phyloP scores from a whole-genome alignment of 371 early-diverging fungal genomes.

The Zopfochytrium polystomum region DNA sequence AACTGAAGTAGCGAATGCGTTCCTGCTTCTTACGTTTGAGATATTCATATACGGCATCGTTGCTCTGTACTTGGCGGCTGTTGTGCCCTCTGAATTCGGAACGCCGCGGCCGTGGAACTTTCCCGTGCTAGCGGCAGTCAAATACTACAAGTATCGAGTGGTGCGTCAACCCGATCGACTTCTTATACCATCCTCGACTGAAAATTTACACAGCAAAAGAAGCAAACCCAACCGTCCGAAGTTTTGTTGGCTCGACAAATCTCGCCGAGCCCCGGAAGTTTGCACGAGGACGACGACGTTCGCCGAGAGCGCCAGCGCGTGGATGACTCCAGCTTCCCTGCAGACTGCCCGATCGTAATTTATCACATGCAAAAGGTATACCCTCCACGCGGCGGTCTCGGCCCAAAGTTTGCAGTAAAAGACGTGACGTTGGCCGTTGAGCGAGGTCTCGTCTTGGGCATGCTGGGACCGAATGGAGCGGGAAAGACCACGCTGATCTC shows the following conservation, averaged over 20 bases:
- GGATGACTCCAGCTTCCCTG: slow-evolving; percentile 21
- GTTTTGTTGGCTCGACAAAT: not conserved
- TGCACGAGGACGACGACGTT: slow-evolving; percentile 61
- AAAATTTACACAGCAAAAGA: too few relatives aligned
- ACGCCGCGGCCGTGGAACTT: slow-evolving; percentile 64
- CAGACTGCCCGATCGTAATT: slow-evolving; percentile 53
- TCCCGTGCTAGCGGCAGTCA: slow-evolving; percentile 50
- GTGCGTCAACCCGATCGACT: not conserved
- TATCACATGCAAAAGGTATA: slow-evolving; percentile 63
- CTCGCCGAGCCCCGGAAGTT: slow-evolving; percentile 9
- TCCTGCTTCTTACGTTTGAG: slow-evolving; percentile 52
- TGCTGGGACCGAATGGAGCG: slow-evolving; percentile 48
- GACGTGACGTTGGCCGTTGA: slow-evolving; percentile 61
- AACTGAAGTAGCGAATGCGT: slow-evolving; percentile 50
- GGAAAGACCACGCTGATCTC: slow-evolving; percentile 65
- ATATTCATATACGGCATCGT: slow-evolving; percentile 50
- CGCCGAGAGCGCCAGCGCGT: slow-evolving; percentile 55
- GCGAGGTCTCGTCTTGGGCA: slow-evolving; percentile 31
- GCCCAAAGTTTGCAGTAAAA: slow-evolving; percentile 56
- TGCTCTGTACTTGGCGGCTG: slow-evolving; percentile 52
- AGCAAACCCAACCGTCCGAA: not conserved
- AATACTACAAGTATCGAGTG: slow-evolving; percentile 19
- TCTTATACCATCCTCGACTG: too few relatives aligned
- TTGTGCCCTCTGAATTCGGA: slow-evolving; percentile 65
- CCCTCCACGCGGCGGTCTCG: slow-evolving; percentile 29